Conservation (phyloP, 2,329 filamentous ascomycete species). For the Byssothecium circinans region DNA sequence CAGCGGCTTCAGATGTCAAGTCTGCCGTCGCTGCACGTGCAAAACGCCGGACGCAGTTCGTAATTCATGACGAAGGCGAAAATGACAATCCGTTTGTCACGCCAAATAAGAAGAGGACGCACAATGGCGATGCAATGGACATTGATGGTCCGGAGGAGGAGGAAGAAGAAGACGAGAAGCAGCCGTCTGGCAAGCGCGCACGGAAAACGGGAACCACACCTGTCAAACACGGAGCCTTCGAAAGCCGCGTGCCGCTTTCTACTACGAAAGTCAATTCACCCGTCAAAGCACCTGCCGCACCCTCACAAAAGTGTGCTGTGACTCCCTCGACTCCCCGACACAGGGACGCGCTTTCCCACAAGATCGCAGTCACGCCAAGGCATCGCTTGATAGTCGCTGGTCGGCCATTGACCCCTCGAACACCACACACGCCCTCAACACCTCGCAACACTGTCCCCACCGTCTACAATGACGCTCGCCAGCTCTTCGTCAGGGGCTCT, state of each 20-base stretch:
- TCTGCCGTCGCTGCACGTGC: conserved; percentile 38
- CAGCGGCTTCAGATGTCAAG: conserved; percentile 26
- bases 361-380: conserved; percentile 74
- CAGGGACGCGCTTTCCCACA: conserved; percentile 72
- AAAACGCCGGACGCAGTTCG: conserved; percentile 50
- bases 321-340: conserved; percentile 75
- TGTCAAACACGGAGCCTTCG: conserved; percentile 52
- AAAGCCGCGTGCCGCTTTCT: conserved; percentile 48
- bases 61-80: conserved; percentile 63
- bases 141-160: conserved; percentile 45
- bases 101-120: conserved; percentile 35
- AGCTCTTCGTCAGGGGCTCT: conserved; percentile 80
- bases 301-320: conserved; percentile 44
- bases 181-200: conserved; percentile 40
- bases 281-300: conserved; percentile 51
- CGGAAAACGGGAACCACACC: conserved; percentile 42
- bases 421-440: conserved; percentile 73
- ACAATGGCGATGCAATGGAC: conserved; percentile 48
- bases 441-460: conserved; percentile 68
- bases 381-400: conserved; percentile 79
- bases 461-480: conserved; percentile 83
- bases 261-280: conserved; percentile 52
- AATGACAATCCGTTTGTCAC: conserved; percentile 63
- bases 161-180: conserved; percentile 17
- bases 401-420: conserved; percentile 74